Evolutionary conservation across 257 asterid genomes (phyloP).

Genomic region (Solanum lignicaule): DNA sequence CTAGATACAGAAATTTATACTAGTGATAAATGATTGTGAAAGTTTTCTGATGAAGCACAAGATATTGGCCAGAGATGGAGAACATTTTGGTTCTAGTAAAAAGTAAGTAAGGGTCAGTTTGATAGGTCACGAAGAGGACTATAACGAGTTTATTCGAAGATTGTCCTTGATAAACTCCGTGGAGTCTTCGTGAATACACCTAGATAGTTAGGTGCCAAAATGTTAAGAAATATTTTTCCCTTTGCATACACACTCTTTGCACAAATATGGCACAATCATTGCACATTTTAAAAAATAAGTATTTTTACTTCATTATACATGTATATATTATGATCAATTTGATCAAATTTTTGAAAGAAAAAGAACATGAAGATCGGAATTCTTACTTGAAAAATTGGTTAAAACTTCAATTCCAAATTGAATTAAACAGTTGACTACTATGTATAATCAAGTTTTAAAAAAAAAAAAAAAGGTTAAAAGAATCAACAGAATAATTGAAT

Average conservation of each 20-base stretch:
- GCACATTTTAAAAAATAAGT: too few species aligned
- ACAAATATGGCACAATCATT: too few species aligned
- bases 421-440: background rate
- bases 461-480: background rate
- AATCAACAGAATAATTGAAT: background rate
- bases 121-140: conserved; percentile 47
- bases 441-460: background rate
- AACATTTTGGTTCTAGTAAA: conserved; percentile 60
- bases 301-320: too few species aligned
- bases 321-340: background rate
- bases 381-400: too few species aligned
- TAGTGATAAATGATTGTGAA: conserved; percentile 31
- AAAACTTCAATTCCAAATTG: too few species aligned
- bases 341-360: background rate
- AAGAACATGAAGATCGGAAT: too few species aligned
- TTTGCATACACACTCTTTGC: background rate
- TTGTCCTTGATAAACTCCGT: conserved; percentile 28
- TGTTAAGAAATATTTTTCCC: background rate
- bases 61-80: conserved; percentile 58
- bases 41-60: conserved; percentile 46
- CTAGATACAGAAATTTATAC: too few species aligned
- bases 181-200: background rate
- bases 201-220: background rate
- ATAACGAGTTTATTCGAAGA: conserved; percentile 45
- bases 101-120: conserved; percentile 56